A percentile compares a stretch with the other conserved stretches of the same genome.
Evolutionary conservation across 78 protist species (phyloP).

Genomic region (Bodo saltans): DNA sequence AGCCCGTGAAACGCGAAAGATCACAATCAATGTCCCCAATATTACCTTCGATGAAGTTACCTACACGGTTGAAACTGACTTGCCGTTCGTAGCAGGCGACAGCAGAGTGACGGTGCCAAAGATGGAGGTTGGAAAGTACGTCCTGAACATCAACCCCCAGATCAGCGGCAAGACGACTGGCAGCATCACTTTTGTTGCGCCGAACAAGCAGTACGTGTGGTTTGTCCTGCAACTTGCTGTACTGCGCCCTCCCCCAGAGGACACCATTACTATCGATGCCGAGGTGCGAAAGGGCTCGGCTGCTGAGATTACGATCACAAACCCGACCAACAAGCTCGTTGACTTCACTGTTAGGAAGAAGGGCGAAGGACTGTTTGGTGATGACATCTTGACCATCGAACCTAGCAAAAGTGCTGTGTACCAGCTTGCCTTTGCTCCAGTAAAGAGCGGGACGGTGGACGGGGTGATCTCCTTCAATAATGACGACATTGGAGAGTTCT

Average conservation of each 20-base stretch:
- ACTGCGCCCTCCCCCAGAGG: conserved; percentile 44
- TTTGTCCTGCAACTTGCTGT: conserved; percentile 46
- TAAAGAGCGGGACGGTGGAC: conserved; percentile 10
- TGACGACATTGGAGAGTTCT: conserved; percentile 53
- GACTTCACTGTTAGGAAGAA: neutral
- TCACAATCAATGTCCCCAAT: conserved; percentile 28
- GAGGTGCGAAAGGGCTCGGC: conserved; percentile 26
- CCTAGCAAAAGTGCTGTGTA: conserved; percentile 5
- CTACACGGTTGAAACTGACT: conserved; percentile 51
- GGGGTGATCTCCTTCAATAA: conserved; percentile 45
- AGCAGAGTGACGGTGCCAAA: neutral
- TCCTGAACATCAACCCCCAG: neutral
- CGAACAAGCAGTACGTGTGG: conserved; percentile 53
- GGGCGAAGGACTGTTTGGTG: conserved; percentile 32
- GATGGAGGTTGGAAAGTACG: neutral
- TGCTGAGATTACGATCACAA: conserved; percentile 37
- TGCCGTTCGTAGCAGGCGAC: conserved; percentile 40
- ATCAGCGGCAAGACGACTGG: conserved; percentile 30
- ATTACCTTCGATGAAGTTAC: neutral
- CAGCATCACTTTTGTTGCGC: conserved; percentile 48
- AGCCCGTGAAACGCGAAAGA: conserved; percentile 13
- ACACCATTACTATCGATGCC: neutral
- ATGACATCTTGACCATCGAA: neutral
- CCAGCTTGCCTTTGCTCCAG: conserved; percentile 44
- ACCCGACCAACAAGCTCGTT: conserved; percentile 6